Percentiles rank a stretch among this genome's conserved stretches.
phyloP scores from a whole-genome alignment of 345 rosid genomes.

The Eucalyptus sideroxylon region DNA sequence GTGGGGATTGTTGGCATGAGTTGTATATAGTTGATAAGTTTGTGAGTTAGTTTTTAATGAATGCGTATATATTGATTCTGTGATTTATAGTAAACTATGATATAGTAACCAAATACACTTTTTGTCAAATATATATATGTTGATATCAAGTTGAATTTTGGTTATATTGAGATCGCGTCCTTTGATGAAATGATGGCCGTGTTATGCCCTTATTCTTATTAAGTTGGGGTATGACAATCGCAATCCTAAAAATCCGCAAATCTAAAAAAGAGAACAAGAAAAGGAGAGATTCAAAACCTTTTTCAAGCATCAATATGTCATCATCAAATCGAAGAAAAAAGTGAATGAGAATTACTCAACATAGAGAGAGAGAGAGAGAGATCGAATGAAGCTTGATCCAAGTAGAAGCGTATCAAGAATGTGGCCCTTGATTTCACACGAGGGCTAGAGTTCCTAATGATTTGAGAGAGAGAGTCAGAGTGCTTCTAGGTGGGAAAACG shows the following conservation, averaged over 20 bases:
- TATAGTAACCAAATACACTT: too few species aligned
- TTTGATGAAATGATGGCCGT: too few species aligned
- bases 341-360: conserved; percentile 21
- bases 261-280: conserved; percentile 1
- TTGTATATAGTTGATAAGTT: too few species aligned
- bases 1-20: too few species aligned
- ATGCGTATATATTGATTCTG: too few species aligned
- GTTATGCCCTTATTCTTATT: not conserved
- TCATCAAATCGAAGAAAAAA: not conserved
- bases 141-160: too few species aligned
- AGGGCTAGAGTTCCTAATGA: not conserved
- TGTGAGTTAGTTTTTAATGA: too few species aligned
- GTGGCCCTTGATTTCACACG: conserved; percentile 9
- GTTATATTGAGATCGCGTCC: fast-evolving
- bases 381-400: conserved; percentile 8
- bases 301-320: not conserved
- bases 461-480: not conserved
- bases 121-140: too few species aligned
- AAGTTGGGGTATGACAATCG: not conserved
- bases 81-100: too few species aligned
- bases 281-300: not conserved
- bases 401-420: conserved; percentile 33
- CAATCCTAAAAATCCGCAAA: conserved; percentile 63
- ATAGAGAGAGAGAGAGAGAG: conserved; percentile 29
- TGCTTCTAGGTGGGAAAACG: not conserved